Evolutionary conservation across 2,329 filamentous ascomycete species (phyloP).

Genomic region (Fusarium annulatum): DNA sequence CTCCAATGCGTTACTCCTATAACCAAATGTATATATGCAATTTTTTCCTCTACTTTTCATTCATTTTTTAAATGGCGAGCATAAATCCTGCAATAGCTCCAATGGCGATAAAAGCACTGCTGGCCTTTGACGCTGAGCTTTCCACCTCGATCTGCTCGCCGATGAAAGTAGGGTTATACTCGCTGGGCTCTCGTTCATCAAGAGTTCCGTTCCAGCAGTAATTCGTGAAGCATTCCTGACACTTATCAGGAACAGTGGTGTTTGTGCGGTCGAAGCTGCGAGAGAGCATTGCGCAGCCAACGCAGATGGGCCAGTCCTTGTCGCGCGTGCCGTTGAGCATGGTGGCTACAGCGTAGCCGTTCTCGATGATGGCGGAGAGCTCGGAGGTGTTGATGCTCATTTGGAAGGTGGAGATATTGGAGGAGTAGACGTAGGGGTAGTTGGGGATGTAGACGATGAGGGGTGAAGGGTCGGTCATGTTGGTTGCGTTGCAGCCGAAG

Average conservation of each 20-base stretch:
- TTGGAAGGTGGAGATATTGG: conserved; percentile 84
- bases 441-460: conserved; percentile 86
- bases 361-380: conserved; percentile 84
- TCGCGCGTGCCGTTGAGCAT: conserved; percentile 84
- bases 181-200: conserved; percentile 49
- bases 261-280: conserved; percentile 79
- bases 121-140: conserved; percentile 35
- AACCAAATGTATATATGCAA: background rate
- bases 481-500: conserved; percentile 71
- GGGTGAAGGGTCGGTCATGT: conserved; percentile 67
- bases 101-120: conserved; percentile 21
- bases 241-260: conserved; percentile 75
- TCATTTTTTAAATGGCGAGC: conserved; percentile 29
- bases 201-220: conserved; percentile 96
- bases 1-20: conserved; percentile 15
- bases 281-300: conserved; percentile 86
- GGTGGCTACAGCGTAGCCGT: conserved; percentile 87
- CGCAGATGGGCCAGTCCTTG: conserved; percentile 80
- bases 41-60: background rate
- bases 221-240: conserved; percentile 77
- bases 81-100: conserved; percentile 36
- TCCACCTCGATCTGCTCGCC: conserved; percentile 43
- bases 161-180: conserved; percentile 46
- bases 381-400: conserved; percentile 70
- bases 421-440: conserved; percentile 78